Percentiles rank a stretch among this genome's conserved stretches.
phyloP scores from a whole-genome alignment of 176 grass and related monocot species.

The Chrysopogon serrulatus region DNA sequence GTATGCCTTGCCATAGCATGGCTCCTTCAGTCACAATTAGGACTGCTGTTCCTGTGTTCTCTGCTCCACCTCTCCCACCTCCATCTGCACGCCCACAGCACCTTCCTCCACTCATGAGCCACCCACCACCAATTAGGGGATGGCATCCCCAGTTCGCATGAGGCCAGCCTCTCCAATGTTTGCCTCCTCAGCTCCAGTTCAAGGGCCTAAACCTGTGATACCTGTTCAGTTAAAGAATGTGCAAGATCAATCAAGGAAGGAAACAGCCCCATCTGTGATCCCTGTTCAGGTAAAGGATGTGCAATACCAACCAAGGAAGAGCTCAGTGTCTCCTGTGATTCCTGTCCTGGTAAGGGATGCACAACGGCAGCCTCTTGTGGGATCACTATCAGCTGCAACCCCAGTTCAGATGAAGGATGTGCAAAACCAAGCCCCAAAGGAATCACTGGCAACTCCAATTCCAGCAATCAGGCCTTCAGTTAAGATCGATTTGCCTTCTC shows the following conservation, averaged over 20 bases:
- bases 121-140: constrained; percentile 50
- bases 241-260: constrained; percentile 14
- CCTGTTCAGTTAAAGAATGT: constrained; percentile 72
- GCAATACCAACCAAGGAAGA: constrained; percentile 20
- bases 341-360: constrained; percentile 70
- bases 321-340: constrained; percentile 11
- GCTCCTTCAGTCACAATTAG: constrained; percentile 86
- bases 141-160: constrained; percentile 80
- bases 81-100: constrained; percentile 41
- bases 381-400: constrained; percentile 9
- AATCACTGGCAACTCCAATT: background rate
- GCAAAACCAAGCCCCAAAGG: background rate
- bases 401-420: constrained; percentile 53
- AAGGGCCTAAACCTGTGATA: constrained; percentile 29
- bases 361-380: background rate
- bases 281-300: constrained; percentile 67
- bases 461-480: background rate
- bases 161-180: constrained; percentile 67
- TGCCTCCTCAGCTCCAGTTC: constrained; percentile 33
- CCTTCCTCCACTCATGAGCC: constrained; percentile 60
- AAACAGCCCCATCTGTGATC: constrained; percentile 18
- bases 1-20: constrained; percentile 73
- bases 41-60: constrained; percentile 91
- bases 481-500: constrained; percentile 36
- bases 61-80: constrained; percentile 78